phyloP scores from a whole-genome alignment of 164 flowering plant species.

The grape (Vitis vinifera) region ASM3070453v1 NC_081810.1:1973501-1974000 shows the following conservation, averaged over 20 bases:
- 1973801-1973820: constrained; percentile 8
- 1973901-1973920: not conserved
- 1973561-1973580: too few relatives aligned
- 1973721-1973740: too few relatives aligned
- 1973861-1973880: not conserved
- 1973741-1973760: not conserved
- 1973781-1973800: constrained; percentile 12
- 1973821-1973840: constrained; percentile 13
- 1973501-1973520: too few relatives aligned
- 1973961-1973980: not conserved
- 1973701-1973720: too few relatives aligned
- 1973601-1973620: too few relatives aligned
- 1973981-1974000: not conserved
- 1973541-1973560: too few relatives aligned
- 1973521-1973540: too few relatives aligned
- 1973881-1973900: constrained; percentile 31
- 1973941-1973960: not conserved
- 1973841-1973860: constrained; percentile 2
- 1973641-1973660: too few relatives aligned
- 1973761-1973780: constrained; percentile 17
- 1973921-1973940: not conserved
- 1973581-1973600: too few relatives aligned
- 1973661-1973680: too few relatives aligned
- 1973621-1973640: too few relatives aligned
- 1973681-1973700: too few relatives aligned